Percentiles rank a stretch among this genome's conserved stretches.
Conservation (phyloP, 805 yeast species). For the Schwanniomyces sp. region DNA sequence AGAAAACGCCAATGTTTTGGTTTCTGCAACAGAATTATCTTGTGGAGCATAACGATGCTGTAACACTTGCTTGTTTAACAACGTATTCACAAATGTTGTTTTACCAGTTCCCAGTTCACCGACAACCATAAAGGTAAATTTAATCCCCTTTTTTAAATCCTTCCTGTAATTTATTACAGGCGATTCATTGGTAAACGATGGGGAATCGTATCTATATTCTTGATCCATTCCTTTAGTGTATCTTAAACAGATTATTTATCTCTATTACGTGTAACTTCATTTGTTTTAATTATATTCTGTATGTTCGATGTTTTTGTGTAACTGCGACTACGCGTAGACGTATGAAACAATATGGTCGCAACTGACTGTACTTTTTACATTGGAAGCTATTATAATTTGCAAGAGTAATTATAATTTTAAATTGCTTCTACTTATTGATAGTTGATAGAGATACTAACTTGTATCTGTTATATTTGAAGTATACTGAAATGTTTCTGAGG, state of each 20-base stretch:
- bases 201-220: conserved; percentile 24
- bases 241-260: background rate
- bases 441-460: no score
- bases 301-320: conserved; percentile 4
- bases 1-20: conserved; percentile 58
- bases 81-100: conserved; percentile 69
- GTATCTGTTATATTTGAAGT: no score
- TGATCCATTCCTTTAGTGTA: conserved; percentile 16
- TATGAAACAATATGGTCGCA: background rate
- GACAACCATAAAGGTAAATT: conserved; percentile 69
- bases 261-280: conserved; percentile 1
- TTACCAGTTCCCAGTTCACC: conserved; percentile 80
- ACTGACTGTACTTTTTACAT: no score
- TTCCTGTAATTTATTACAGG: conserved; percentile 56
- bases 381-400: no score
- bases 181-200: conserved; percentile 26
- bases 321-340: background rate
- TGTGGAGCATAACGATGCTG: conserved; percentile 53
- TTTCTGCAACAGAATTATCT: conserved; percentile 21
- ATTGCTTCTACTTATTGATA: no score
- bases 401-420: no score
- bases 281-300: background rate
- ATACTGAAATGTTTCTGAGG: conserved; percentile 1
- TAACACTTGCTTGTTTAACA: conserved; percentile 61
- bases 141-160: conserved; percentile 71